Evolutionary conservation across 2,329 filamentous ascomycete species (phyloP), one percentile per base, ranked within the genome.

Genomic region (Dendryphion nanum): DNA sequence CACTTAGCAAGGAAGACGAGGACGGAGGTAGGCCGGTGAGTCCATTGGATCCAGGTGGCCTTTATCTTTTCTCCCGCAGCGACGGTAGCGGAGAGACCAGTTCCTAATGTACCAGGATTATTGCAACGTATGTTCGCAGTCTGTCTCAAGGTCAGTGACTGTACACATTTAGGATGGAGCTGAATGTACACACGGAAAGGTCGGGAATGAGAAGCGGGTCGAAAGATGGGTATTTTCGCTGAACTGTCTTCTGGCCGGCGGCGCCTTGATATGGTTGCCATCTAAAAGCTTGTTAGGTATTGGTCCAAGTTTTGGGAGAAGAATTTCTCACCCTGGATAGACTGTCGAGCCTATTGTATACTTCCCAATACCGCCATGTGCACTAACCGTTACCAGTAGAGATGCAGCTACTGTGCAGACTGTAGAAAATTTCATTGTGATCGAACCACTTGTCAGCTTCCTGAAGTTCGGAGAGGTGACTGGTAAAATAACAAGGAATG

Each of bases 31-130:
- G 79, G 76, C 26, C 67, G 59, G 54, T 79, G 75, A 2, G 76
- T 78, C 76, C 76, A 79, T 59, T 79, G 76, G 26, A 61, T 55
- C 75, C 76, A 79, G 47, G 70, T 60, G 13, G 76, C 72, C 7
- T 71, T 72, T 36, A 79, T 63, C 30, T 64, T 70, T 14, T 60
- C 49, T 23, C 77, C 77, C 4, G 76, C 73, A 5, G 66, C 57
- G 41, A 76, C 61, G 20, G 66, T 61, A 1, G 73, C 76, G 21
- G 59, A 62, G 5, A 73, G 56, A 14, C 57, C 57, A 5, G 53
- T 60, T 18, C 57, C 57, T 2, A 52, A 41, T 17, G 31, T 30
- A 18, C 57, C 57, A 13, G 41, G 37, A n/a, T 61, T 61, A 41
- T 61, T 61, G 43, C 57, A 61, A n/a, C 57, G 49, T 18, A 61